phyloP scores from a whole-genome alignment of 192 early-diverging fungal species.

The Podila epicladia region DNA sequence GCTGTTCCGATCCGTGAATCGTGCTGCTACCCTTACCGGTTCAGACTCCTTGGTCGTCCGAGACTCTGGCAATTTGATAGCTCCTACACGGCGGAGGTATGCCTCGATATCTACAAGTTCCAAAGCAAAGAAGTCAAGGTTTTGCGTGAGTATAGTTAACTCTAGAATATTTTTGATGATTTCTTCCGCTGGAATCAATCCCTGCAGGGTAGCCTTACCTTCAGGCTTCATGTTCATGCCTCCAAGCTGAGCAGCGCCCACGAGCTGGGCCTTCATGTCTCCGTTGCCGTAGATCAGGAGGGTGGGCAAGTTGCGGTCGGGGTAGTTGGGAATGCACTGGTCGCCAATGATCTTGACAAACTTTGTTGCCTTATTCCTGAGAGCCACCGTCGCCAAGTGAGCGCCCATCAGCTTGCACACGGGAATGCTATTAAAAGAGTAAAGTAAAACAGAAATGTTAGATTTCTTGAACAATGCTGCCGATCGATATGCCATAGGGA shows the following conservation, averaged over 20 bases:
- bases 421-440: slow-evolving; percentile 73
- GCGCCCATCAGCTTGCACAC: slow-evolving; percentile 87
- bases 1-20: background rate
- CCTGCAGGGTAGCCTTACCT: slow-evolving; percentile 49
- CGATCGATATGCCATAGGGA: background rate
- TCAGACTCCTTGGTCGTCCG: slow-evolving; percentile 19
- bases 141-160: background rate
- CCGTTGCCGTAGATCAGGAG: slow-evolving; percentile 92
- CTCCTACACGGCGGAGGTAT: slow-evolving; percentile 53
- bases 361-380: slow-evolving; percentile 86
- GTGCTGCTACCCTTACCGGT: slow-evolving; percentile 12
- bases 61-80: slow-evolving; percentile 44
- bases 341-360: slow-evolving; percentile 94
- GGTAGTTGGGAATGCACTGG: slow-evolving; percentile 96
- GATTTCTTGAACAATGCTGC: background rate
- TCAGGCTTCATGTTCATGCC: slow-evolving; percentile 81
- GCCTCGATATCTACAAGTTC: slow-evolving; percentile 40
- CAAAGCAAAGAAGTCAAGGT: background rate
- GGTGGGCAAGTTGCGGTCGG: slow-evolving; percentile 89
- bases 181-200: background rate
- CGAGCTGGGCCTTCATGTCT: slow-evolving; percentile 86
- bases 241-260: slow-evolving; percentile 81
- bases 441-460: too few relatives aligned
- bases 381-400: slow-evolving; percentile 76
- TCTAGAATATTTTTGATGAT: background rate